These are phyloP conservation scores for Cryptosporidium sp. DNA, from an alignment of 169 alveolate species.

Conservation along the genomic window DNA sequence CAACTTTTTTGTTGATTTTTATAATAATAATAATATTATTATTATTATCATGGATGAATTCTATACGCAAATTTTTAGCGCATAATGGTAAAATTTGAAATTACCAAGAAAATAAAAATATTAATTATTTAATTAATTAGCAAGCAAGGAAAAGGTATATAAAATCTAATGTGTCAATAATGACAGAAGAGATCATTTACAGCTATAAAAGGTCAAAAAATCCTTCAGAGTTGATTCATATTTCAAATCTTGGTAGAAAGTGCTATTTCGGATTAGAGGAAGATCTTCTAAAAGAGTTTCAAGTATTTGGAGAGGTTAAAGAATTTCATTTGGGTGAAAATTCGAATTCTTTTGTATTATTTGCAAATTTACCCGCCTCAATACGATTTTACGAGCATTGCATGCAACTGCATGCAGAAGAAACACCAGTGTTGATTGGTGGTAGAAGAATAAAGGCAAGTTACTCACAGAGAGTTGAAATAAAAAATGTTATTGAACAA, in stretches of 20 bases:
- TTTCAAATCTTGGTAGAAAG: constrained; percentile 43
- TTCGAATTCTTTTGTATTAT: constrained; percentile 41
- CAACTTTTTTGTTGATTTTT: background rate
- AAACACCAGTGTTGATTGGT: background rate
- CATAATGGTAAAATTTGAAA: background rate
- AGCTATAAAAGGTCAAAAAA: constrained; percentile 20
- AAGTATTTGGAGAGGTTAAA: constrained; percentile 9
- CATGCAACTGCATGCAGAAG: constrained; percentile 4
- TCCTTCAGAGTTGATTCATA: constrained; percentile 27
- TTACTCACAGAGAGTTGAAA: constrained; percentile 12
- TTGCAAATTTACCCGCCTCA: constrained; percentile 19
- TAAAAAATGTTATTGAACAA: background rate
- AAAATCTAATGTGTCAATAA: background rate
- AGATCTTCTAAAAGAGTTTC: constrained; percentile 7
- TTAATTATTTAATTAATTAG: background rate
- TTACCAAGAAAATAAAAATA: background rate
- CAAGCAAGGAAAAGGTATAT: background rate
- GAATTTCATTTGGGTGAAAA: constrained; percentile 36
- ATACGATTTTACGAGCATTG: constrained; percentile 54
- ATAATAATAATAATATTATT: background rate
- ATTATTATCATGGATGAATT: background rate
- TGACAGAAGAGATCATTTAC: background rate
- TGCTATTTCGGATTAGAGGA: constrained; percentile 5
- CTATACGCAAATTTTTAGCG: constrained; percentile 34
- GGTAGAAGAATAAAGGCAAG: constrained; percentile 28